phyloP scores from a whole-genome alignment of 768 basidiomycete genomes.

The Rhodotorula graminis region DNA sequence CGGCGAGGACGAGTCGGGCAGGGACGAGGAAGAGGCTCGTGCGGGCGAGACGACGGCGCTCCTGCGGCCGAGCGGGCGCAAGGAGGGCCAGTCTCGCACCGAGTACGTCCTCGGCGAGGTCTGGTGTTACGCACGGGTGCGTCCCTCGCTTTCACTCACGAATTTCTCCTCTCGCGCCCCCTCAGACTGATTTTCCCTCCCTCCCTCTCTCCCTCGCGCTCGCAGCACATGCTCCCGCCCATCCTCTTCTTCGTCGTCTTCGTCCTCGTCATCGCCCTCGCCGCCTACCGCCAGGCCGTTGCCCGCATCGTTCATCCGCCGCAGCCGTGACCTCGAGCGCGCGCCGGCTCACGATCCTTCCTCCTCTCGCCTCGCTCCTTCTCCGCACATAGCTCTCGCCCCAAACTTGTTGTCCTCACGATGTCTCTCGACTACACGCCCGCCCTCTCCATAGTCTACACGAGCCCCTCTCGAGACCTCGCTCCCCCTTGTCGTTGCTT shows the following conservation, averaged over 20 bases:
- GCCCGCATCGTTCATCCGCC: constrained; percentile 2
- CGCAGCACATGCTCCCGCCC: constrained; percentile 31
- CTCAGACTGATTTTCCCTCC: too few species aligned
- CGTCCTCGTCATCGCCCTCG: constrained; percentile 17
- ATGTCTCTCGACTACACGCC: too few species aligned
- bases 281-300: constrained; percentile 14
- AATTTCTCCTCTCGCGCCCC: neutral
- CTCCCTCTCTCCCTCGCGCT: neutral
- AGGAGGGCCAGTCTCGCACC: neutral
- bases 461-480: too few species aligned
- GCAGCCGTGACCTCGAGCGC: neutral
- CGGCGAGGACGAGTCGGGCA: neutral
- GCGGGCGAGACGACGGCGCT: constrained; percentile 3
- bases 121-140: constrained; percentile 25
- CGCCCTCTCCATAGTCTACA: too few species aligned
- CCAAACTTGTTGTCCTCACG: too few species aligned
- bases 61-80: neutral
- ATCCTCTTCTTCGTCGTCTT: constrained; percentile 27
- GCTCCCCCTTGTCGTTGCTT: too few species aligned
- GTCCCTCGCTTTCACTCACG: neutral
- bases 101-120: constrained; percentile 13
- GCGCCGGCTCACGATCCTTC: neutral
- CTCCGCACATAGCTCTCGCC: too few species aligned
- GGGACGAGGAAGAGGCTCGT: neutral
- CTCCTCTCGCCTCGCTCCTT: too few species aligned